Evolutionary conservation across 441 rosid genomes (phyloP).

Genomic region (Croton laevigatus): DNA sequence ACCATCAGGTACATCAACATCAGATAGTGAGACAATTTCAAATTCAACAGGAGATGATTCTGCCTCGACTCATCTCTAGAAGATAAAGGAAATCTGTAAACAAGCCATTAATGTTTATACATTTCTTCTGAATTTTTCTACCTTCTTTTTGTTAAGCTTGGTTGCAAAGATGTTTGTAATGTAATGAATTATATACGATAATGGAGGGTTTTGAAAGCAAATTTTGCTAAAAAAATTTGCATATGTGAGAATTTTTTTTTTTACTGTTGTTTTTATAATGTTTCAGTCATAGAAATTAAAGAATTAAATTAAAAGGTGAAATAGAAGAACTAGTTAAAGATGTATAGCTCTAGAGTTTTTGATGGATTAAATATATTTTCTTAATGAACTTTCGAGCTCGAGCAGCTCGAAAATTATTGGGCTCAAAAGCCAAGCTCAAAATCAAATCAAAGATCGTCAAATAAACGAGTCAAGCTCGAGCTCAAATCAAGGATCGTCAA

Average conservation of each 20-base stretch:
- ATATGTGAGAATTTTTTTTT: constrained; percentile 26
- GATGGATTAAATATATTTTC: too few relatives aligned
- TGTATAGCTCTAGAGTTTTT: too few relatives aligned
- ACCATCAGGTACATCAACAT: constrained; percentile 51
- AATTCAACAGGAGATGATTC: constrained; percentile 78
- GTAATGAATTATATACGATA: constrained; percentile 25
- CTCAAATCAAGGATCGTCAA: too few relatives aligned
- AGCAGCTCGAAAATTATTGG: too few relatives aligned
- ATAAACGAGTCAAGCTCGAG: too few relatives aligned
- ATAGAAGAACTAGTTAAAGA: too few relatives aligned
- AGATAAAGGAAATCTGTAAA: constrained; percentile 40
- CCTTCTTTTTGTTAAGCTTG: constrained; percentile 18
- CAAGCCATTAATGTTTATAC: not conserved
- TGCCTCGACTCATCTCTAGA: constrained; percentile 89
- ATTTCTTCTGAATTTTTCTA: not conserved
- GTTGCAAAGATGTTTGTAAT: constrained; percentile 30
- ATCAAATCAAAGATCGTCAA: too few relatives aligned
- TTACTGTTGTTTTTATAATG: not conserved
- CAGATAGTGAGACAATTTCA: constrained; percentile 69
- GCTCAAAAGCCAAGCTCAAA: too few relatives aligned
- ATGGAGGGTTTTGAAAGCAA: constrained; percentile 27
- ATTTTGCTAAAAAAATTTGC: constrained; percentile 37
- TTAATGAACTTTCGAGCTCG: too few relatives aligned
- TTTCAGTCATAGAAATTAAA: not conserved
- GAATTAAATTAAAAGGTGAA: not conserved